A percentile compares a stretch with the other conserved stretches of the same genome.
These are phyloP conservation scores for Lobosporangium transversale DNA, from an alignment of 192 early-diverging fungal species.

Conservation along the genomic window DNA sequence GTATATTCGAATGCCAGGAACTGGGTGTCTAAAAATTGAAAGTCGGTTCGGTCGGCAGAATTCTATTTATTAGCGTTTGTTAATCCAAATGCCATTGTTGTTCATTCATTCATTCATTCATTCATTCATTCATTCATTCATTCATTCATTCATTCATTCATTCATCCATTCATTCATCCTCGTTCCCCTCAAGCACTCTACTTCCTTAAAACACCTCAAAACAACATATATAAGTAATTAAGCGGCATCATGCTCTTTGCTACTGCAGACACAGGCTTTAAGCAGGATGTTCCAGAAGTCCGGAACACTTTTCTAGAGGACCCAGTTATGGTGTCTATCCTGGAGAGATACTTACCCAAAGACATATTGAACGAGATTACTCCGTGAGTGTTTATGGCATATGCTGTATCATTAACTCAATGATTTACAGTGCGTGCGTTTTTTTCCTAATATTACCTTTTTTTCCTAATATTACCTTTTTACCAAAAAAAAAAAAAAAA, in stretches of 20 bases:
- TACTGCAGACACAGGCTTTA: slow-evolving; percentile 36
- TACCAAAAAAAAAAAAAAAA: not conserved
- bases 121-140: slow-evolving; percentile 1
- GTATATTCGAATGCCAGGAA: too few relatives aligned
- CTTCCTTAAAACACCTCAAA: too few relatives aligned
- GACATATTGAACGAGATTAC: slow-evolving; percentile 53
- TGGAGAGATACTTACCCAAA: slow-evolving; percentile 58
- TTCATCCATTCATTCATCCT: not conserved
- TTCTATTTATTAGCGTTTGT: too few relatives aligned
- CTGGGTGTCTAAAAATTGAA: too few relatives aligned
- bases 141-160: slow-evolving; percentile 1
- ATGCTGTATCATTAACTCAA: too few relatives aligned
- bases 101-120: slow-evolving; percentile 1
- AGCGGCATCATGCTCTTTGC: slow-evolving; percentile 47
- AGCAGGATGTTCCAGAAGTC: slow-evolving; percentile 40
- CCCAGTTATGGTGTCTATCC: slow-evolving; percentile 57
- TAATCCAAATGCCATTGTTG: too few relatives aligned
- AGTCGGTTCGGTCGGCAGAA: too few relatives aligned
- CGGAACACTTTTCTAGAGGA: slow-evolving; percentile 54
- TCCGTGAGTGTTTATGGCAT: slow-evolving; percentile 57
- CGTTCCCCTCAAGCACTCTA: not conserved
- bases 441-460: too few relatives aligned
- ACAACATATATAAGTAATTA: too few relatives aligned
- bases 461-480: not conserved
- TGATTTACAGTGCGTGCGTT: too few relatives aligned